These are phyloP conservation scores for Pestalotiopsis sp. DNA, from an alignment of 2,329 filamentous ascomycete genomes.

Conservation along the genomic window DNA sequence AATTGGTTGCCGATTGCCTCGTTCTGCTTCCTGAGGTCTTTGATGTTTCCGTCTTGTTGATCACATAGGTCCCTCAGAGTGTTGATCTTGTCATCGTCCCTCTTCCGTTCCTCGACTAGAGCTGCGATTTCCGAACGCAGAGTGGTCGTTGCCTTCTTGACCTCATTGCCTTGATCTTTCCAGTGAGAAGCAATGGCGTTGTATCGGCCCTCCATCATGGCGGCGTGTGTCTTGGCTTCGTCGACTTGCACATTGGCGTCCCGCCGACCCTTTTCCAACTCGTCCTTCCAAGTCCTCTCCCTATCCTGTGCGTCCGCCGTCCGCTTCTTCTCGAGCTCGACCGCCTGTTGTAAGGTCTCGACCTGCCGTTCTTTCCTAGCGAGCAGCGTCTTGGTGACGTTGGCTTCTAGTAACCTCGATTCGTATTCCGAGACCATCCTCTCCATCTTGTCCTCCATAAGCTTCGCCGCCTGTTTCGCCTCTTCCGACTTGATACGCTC, in stretches of 20 bases:
- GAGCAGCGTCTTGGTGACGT: conserved; percentile 71
- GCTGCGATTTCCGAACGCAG: conserved; percentile 57
- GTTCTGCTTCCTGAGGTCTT: conserved; percentile 62
- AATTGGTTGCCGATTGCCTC: conserved; percentile 63
- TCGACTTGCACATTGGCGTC: conserved; percentile 67
- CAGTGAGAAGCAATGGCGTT: conserved; percentile 68
- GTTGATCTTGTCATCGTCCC: conserved; percentile 65
- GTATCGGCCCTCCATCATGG: conserved; percentile 72
- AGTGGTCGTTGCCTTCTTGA: conserved; percentile 52
- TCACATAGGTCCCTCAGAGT: conserved; percentile 71
- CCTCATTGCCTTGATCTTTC: conserved; percentile 67
- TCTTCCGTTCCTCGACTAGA: conserved; percentile 57
- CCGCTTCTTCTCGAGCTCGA: conserved; percentile 67
- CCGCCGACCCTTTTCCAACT: conserved; percentile 63
- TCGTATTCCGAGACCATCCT: conserved; percentile 70
- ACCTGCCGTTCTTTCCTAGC: conserved; percentile 76
- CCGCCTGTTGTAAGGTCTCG: conserved; percentile 64
- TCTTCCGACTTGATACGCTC: conserved; percentile 70
- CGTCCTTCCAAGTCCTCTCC: conserved; percentile 63
- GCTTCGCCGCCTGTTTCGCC: conserved; percentile 67
- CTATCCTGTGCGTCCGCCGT: conserved; percentile 61
- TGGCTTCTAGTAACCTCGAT: conserved; percentile 68
- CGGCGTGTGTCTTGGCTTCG: conserved; percentile 65
- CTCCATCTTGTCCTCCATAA: conserved; percentile 74
- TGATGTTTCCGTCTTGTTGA: conserved; percentile 72